phyloP scores from a whole-genome alignment of 1,284 basidiomycete species.

The Microbotryum silenes-acaulis region DNA sequence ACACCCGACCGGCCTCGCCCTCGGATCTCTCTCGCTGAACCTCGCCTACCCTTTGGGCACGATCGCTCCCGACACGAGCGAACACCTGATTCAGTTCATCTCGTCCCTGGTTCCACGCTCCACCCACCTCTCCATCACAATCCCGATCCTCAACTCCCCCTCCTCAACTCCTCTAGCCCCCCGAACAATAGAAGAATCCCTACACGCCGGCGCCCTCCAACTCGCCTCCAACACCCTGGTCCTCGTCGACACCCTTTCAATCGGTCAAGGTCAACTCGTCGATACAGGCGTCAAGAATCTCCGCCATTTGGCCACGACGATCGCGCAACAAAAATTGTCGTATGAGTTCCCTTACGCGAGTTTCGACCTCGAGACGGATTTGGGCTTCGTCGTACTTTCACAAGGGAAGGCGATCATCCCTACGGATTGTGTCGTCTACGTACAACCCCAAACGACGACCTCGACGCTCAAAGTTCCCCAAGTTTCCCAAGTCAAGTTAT shows the following conservation, averaged over 20 bases:
- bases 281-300: conserved; percentile 59
- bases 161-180: conserved; percentile 39
- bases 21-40: conserved; percentile 56
- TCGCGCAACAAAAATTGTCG: conserved; percentile 60
- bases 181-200: conserved; percentile 63
- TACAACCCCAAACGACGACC: conserved; percentile 11
- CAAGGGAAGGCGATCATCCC: conserved; percentile 51
- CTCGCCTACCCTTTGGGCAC: conserved; percentile 48
- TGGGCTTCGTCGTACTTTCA: conserved; percentile 57
- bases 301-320: conserved; percentile 58
- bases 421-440: conserved; percentile 34
- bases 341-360: conserved; percentile 71
- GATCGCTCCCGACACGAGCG: conserved; percentile 42
- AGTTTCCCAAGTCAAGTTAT: conserved; percentile 16
- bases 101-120: conserved; percentile 49
- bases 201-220: conserved; percentile 68
- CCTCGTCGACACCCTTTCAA: conserved; percentile 48
- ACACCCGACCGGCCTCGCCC: conserved; percentile 54
- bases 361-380: conserved; percentile 67
- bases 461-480: neutral
- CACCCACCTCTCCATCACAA: conserved; percentile 47
- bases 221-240: conserved; percentile 57
- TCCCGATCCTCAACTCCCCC: conserved; percentile 50
- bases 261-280: conserved; percentile 33
- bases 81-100: conserved; percentile 49